These are phyloP conservation scores for Trichoderma reesei DNA, from an alignment of 495 filamentous ascomycete genomes.

Conservation along the genomic window DNA sequence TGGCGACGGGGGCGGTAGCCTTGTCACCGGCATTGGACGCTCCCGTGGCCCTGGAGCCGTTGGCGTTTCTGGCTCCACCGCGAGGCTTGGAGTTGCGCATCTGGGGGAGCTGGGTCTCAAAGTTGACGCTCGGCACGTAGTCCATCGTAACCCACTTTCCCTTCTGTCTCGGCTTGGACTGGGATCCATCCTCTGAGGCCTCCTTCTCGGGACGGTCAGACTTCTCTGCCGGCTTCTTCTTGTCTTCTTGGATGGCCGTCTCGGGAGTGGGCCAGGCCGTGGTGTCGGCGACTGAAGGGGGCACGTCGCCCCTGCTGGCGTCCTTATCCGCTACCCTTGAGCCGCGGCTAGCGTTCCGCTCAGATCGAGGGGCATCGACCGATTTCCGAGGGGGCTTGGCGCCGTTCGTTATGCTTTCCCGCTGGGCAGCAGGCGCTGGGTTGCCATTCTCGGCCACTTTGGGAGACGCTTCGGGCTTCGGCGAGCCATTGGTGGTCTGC, in stretches of 20 bases:
- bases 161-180: slow-evolving; percentile 50
- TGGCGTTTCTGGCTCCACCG: slow-evolving; percentile 43
- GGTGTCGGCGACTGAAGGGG: slow-evolving; percentile 54
- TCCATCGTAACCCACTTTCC: slow-evolving; percentile 64
- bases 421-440: background rate
- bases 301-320: slow-evolving; percentile 20
- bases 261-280: slow-evolving; percentile 86
- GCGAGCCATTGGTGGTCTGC: background rate
- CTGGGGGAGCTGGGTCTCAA: slow-evolving; percentile 68
- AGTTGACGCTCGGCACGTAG: slow-evolving; percentile 69
- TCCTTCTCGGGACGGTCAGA: slow-evolving; percentile 54
- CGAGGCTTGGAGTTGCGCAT: slow-evolving; percentile 50
- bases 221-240: slow-evolving; percentile 36
- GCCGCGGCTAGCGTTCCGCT: slow-evolving; percentile 37
- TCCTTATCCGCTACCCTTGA: slow-evolving; percentile 40
- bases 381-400: slow-evolving; percentile 38
- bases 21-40: slow-evolving; percentile 20
- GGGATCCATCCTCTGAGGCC: slow-evolving; percentile 50
- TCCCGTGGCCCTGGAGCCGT: slow-evolving; percentile 25
- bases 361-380: slow-evolving; percentile 23
- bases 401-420: slow-evolving; percentile 19
- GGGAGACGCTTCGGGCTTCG: slow-evolving; percentile 22
- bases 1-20: slow-evolving; percentile 12
- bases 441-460: slow-evolving; percentile 18
- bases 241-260: slow-evolving; percentile 61